phyloP scores from a whole-genome alignment of 805 yeast species.

The Yarrowia porcina region DNA sequence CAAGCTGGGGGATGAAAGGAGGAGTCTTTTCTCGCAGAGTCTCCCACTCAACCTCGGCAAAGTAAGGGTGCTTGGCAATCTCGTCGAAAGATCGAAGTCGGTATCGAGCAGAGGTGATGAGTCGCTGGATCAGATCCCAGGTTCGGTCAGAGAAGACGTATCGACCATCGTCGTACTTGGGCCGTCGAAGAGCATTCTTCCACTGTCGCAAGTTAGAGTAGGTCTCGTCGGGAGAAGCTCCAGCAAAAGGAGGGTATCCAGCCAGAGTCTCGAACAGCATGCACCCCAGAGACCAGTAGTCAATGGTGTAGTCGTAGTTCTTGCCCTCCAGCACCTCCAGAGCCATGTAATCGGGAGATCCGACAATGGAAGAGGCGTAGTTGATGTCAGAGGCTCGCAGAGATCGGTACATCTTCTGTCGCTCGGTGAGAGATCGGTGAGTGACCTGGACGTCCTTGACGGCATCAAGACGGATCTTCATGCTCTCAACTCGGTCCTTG shows the following conservation, averaged over 20 bases:
- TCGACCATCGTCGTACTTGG: constrained; percentile 86
- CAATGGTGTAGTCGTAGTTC: constrained; percentile 91
- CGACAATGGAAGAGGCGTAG: constrained; percentile 93
- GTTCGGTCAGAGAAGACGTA: constrained; percentile 94
- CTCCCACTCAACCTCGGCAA: constrained; percentile 78
- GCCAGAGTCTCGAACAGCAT: constrained; percentile 93
- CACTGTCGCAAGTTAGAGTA: constrained; percentile 90
- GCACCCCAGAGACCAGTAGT: constrained; percentile 98
- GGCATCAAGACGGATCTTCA: constrained; percentile 62
- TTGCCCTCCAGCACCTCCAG: constrained; percentile 93
- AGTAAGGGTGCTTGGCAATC: constrained; percentile 74
- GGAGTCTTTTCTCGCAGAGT: constrained; percentile 68
- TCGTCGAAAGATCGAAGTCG: constrained; percentile 79
- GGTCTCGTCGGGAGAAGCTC: constrained; percentile 89
- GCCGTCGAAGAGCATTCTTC: constrained; percentile 84
- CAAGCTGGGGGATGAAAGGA: constrained; percentile 95
- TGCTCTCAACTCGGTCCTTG: constrained; percentile 86
- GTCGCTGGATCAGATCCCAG: constrained; percentile 78
- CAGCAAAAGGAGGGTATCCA: constrained; percentile 97
- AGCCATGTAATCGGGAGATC: constrained; percentile 99
- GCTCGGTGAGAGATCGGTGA: constrained; percentile 75
- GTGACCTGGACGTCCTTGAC: constrained; percentile 73
- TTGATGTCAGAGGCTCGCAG: constrained; percentile 68
- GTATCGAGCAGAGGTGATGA: constrained; percentile 74
- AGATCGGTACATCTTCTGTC: constrained; percentile 82